phyloP scores from a whole-genome alignment of 1,284 basidiomycete species.

The Cryptococcus hybrid region DNA sequence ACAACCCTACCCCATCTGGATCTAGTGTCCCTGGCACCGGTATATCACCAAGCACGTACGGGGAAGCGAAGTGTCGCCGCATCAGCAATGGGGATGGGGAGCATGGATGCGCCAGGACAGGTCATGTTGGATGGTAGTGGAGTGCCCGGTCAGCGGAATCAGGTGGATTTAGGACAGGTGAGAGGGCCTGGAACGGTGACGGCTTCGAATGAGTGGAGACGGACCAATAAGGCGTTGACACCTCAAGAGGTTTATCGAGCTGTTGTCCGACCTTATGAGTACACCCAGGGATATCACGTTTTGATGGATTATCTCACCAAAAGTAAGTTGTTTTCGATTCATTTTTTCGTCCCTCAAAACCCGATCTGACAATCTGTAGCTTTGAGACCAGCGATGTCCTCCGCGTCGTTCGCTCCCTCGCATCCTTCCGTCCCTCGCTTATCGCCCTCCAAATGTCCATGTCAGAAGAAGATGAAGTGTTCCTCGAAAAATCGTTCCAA shows the following conservation, averaged over 20 bases:
- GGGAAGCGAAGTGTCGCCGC: constrained; percentile 1
- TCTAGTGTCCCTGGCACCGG: neutral
- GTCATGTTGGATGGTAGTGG: constrained; percentile 4
- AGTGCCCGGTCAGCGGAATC: neutral
- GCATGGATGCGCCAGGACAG: neutral
- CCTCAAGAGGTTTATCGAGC: constrained; percentile 63
- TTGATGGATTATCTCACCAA: constrained; percentile 86
- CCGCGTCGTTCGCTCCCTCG: constrained; percentile 88
- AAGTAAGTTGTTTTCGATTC: constrained; percentile 55
- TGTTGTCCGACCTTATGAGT: constrained; percentile 80
- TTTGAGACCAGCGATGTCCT: constrained; percentile 96
- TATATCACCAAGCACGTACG: neutral
- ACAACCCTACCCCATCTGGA: constrained; percentile 6
- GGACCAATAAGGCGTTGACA: constrained; percentile 6
- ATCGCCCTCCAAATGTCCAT: constrained; percentile 96
- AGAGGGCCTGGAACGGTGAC: neutral
- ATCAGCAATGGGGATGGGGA: neutral
- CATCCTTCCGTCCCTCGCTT: constrained; percentile 90
- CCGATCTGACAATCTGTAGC: constrained; percentile 53
- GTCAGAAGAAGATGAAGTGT: constrained; percentile 88
- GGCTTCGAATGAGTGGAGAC: neutral
- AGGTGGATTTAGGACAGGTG: constrained; percentile 1
- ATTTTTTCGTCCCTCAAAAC: neutral
- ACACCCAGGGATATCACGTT: constrained; percentile 90
- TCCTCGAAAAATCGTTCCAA: constrained; percentile 94